Evolutionary conservation across 805 yeast species (phyloP).

Genomic region (Blastobotrys attinorum): DNA sequence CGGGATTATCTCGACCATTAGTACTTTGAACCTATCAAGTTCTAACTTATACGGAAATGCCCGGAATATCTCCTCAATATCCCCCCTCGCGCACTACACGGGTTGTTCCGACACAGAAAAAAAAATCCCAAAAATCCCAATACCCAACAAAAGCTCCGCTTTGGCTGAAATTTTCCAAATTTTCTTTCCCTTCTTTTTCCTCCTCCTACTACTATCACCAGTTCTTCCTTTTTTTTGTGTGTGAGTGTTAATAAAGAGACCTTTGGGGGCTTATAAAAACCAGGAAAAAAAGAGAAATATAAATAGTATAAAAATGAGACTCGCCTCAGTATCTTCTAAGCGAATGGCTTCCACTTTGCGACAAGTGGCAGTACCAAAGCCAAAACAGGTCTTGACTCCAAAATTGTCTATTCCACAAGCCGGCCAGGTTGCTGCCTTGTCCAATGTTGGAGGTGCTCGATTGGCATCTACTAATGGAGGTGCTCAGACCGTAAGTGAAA

Average conservation of each 20-base stretch:
- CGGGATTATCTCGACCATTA: no score
- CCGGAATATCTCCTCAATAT: neutral
- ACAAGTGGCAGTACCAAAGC: constrained; percentile 12
- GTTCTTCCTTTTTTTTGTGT: neutral
- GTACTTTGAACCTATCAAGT: no score
- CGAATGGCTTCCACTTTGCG: constrained; percentile 11
- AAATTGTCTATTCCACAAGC: constrained; percentile 7
- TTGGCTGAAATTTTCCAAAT: neutral
- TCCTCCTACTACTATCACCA: neutral
- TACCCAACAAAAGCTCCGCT: neutral
- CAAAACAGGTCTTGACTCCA: constrained; percentile 11
- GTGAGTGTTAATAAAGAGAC: no score
- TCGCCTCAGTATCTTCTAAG: constrained; percentile 10
- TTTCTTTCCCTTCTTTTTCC: neutral
- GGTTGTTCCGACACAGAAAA: neutral
- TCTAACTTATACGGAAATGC: no score
- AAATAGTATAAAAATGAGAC: constrained; percentile 10
- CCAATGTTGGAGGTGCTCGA: constrained; percentile 20
- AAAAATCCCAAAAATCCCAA: neutral
- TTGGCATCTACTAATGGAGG: constrained; percentile 26
- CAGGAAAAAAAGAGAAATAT: no score
- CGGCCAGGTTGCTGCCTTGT: constrained; percentile 25
- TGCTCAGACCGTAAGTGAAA: constrained; percentile 19
- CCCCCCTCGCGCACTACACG: neutral
- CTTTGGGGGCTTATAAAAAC: no score